Base-by-base conservation (phyloP, 2,329 filamentous ascomycete species). In the Cordyceps fumosorosea region DNA sequence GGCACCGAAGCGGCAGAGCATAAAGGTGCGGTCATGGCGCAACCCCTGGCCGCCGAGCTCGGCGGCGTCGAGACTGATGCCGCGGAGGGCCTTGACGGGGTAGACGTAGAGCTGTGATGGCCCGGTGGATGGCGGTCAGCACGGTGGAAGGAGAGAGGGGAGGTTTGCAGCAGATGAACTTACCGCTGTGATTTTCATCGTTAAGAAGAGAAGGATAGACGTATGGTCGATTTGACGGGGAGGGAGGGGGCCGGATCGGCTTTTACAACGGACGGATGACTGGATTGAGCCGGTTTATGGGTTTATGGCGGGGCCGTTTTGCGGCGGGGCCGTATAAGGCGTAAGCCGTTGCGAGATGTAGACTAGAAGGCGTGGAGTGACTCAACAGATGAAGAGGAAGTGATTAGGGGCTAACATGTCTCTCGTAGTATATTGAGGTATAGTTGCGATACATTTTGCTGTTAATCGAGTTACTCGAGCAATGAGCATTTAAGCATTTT, bases 1-100 rank as follows among this genome's bases (percentile, higher is more conserved):
- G 50, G 65, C 67, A 20, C 76, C 69, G 65, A 83, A 76, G 66
- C 82, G 82, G 64, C 85, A 80, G 4, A 91, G 80, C 84, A 91
- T 89, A 74, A 90, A 91, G 40, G 79, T 79, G 11, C 89, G 83
- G 75, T 92, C 89, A 70, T 89, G 76, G 47, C 78, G 76, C 66
- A 90, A 78, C 16, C 89, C 88, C 65, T 85, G 81, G n/a, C 79
- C 77, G 5, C 81, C 83, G 53, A 90, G 73, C n/a, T 74, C 73
- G 3, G 86, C 80, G 0, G 75, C 72, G 5, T 77, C 63, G 37
- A 91, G 75, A 20, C 78, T 72, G 60, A 88, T 82, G 56, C 83
- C 84, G 42, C 85, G 83, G n/a, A 91, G 80, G 8, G 82, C 87
- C 71, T 91, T 91, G 75, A 91, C 86, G 48, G 89, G 88, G 71